These are phyloP conservation scores for Metschnikowia amazonensis DNA, from an alignment of 805 yeast species.

Conservation along the genomic window DNA sequence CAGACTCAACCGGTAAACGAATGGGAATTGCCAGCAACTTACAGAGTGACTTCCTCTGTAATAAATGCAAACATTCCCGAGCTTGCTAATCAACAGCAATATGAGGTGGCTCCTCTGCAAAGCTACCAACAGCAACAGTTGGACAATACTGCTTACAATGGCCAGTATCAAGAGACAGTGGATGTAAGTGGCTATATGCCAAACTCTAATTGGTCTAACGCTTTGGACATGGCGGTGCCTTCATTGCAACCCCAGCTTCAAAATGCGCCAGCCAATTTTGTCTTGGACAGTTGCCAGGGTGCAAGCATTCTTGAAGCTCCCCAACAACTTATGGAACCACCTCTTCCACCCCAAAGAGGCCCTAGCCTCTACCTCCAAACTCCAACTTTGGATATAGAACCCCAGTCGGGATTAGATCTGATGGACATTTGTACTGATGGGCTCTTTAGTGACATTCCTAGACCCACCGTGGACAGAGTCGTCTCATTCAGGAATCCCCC, in stretches of 20 bases:
- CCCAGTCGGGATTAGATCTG: neutral
- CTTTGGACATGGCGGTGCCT: neutral
- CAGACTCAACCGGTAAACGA: neutral
- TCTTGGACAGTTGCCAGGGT: neutral
- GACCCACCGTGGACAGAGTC: neutral
- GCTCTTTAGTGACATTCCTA: neutral
- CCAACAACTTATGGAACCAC: neutral
- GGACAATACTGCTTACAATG: neutral
- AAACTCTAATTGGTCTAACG: neutral
- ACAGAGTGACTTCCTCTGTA: neutral
- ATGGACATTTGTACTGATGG: neutral
- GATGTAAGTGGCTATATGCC: neutral
- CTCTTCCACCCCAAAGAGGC: neutral
- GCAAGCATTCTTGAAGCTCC: neutral
- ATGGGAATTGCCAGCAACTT: neutral
- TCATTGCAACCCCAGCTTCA: neutral
- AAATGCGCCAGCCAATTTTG: neutral
- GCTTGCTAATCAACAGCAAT: neutral
- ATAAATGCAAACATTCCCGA: neutral
- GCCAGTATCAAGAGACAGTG: neutral
- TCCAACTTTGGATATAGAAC: neutral
- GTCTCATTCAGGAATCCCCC: neutral
- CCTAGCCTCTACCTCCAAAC: neutral
- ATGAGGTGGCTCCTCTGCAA: neutral
- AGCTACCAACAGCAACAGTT: neutral